phyloP scores from a whole-genome alignment of 2,329 filamentous ascomycete species.

The Stagonosporopsis vannaccii region DNA sequence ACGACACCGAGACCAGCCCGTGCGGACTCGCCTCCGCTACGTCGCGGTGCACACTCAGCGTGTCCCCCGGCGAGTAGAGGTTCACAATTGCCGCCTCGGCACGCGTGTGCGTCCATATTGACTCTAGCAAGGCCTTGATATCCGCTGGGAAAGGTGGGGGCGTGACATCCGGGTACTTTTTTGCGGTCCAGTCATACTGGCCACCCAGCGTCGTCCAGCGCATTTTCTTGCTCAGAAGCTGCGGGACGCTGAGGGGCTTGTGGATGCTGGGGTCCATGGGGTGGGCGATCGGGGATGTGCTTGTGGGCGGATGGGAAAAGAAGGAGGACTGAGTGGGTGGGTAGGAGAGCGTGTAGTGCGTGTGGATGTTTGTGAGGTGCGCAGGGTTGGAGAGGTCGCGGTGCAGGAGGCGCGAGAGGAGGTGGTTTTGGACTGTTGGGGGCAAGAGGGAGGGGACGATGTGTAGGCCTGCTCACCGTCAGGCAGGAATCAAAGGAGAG shows the following conservation, averaged over 20 bases:
- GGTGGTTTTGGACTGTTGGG: slow-evolving; percentile 68
- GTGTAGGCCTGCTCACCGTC: slow-evolving; percentile 69
- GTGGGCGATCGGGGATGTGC: slow-evolving; percentile 28
- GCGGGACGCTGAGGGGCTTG: slow-evolving; percentile 72
- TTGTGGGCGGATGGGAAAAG: slow-evolving; percentile 56
- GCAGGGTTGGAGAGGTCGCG: slow-evolving; percentile 74
- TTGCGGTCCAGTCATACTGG: slow-evolving; percentile 95
- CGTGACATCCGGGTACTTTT: slow-evolving; percentile 74
- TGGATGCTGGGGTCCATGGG: slow-evolving; percentile 79
- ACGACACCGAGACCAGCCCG: slow-evolving; percentile 82
- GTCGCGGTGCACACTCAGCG: slow-evolving; percentile 90
- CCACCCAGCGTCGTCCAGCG: slow-evolving; percentile 95
- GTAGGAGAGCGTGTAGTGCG: slow-evolving; percentile 78
- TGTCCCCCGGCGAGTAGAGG: slow-evolving; percentile 88
- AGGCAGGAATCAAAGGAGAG: slow-evolving; percentile 12
- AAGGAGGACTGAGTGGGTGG: slow-evolving; percentile 56
- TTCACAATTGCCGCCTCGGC: slow-evolving; percentile 94
- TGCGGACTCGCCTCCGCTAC: slow-evolving; percentile 84
- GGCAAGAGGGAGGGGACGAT: slow-evolving; percentile 80
- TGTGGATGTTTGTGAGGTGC: slow-evolving; percentile 90
- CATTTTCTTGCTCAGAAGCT: slow-evolving; percentile 78
- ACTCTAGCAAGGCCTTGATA: slow-evolving; percentile 70
- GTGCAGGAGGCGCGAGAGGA: slow-evolving; percentile 79
- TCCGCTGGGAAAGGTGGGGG: slow-evolving; percentile 79
- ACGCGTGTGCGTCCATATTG: slow-evolving; percentile 76